Evolutionary conservation across 2,329 filamentous ascomycete genomes (phyloP).

Genomic region (Aureobasidium zeae): DNA sequence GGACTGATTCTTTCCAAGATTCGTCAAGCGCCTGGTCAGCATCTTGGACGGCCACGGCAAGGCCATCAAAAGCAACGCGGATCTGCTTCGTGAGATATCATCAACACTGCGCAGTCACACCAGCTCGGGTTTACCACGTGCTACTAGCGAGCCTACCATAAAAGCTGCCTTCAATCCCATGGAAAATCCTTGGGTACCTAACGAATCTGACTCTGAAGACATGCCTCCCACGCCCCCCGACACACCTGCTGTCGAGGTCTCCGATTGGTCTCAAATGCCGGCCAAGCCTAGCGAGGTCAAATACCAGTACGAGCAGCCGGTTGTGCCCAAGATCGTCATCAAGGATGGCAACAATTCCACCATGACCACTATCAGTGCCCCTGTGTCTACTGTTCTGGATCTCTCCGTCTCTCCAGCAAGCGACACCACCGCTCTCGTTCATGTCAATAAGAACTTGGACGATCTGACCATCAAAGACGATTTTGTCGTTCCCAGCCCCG

Average conservation of each 20-base stretch:
- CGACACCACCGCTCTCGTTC: neutral
- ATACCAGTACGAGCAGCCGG: conserved; percentile 2
- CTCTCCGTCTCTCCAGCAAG: neutral
- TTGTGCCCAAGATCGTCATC: conserved; percentile 6
- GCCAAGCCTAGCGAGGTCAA: conserved; percentile 5
- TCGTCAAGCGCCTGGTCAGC: conserved; percentile 9
- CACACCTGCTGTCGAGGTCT: conserved; percentile 2
- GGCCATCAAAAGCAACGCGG: conserved; percentile 6
- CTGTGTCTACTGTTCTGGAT: neutral
- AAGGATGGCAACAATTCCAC: conserved; percentile 5
- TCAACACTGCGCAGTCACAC: conserved; percentile 2
- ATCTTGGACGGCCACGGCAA: conserved; percentile 10
- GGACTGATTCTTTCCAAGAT: neutral
- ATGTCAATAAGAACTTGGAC: neutral
- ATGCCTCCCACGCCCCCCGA: conserved; percentile 11
- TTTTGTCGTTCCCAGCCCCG: neutral
- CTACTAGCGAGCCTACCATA: conserved; percentile 2
- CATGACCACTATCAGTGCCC: conserved; percentile 2
- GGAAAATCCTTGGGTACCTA: neutral
- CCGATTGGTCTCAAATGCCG: conserved; percentile 5
- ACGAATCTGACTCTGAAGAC: conserved; percentile 4
- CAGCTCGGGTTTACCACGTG: conserved; percentile 3
- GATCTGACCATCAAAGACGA: neutral
- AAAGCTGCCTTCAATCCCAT: neutral
- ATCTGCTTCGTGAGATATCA: conserved; percentile 4